A percentile compares a stretch with the other conserved stretches of the same genome.
These are phyloP conservation scores for Secale cereale DNA, from an alignment of 176 grass and related monocot species.

Conservation along the genomic window DNA sequence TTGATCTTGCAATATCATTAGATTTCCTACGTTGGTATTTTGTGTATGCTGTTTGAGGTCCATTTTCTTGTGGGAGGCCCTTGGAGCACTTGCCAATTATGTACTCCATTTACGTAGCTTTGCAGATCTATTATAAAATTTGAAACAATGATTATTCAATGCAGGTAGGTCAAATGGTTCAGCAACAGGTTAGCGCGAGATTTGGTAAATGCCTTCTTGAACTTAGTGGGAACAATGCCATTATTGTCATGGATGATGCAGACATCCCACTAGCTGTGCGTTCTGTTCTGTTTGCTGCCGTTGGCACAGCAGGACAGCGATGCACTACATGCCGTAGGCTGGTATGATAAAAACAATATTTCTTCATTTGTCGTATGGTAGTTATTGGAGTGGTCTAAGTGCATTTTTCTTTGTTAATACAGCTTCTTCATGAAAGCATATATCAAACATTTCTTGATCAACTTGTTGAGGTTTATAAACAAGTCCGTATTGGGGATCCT, in stretches of 20 bases:
- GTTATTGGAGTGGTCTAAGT: conserved; percentile 22
- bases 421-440: conserved; percentile 94
- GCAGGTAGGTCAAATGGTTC: conserved; percentile 87
- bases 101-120: not conserved
- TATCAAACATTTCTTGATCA: conserved; percentile 88
- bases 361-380: not conserved
- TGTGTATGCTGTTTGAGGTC: not conserved
- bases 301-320: conserved; percentile 93
- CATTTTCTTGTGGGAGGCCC: not conserved
- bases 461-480: conserved; percentile 91
- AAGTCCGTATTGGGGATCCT: conserved; percentile 94
- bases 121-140: not conserved
- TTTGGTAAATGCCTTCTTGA: conserved; percentile 98
- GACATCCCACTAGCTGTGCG: conserved; percentile 95
- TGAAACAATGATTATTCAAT: conserved; percentile 22
- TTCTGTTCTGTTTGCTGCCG: conserved; percentile 95
- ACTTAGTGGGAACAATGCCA: conserved; percentile 98
- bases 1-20: not conserved
- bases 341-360: conserved; percentile 41
- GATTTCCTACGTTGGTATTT: not conserved
- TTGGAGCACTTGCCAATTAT: conserved; percentile 9
- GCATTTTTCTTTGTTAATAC: no score
- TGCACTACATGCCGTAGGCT: conserved; percentile 98
- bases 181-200: conserved; percentile 71
- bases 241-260: conserved; percentile 99